A percentile compares a stretch with the other conserved stretches of the same genome.
These are phyloP conservation scores for Orbilia quercus DNA, from an alignment of 2,329 filamentous ascomycete species.

Conservation along the genomic window DNA sequence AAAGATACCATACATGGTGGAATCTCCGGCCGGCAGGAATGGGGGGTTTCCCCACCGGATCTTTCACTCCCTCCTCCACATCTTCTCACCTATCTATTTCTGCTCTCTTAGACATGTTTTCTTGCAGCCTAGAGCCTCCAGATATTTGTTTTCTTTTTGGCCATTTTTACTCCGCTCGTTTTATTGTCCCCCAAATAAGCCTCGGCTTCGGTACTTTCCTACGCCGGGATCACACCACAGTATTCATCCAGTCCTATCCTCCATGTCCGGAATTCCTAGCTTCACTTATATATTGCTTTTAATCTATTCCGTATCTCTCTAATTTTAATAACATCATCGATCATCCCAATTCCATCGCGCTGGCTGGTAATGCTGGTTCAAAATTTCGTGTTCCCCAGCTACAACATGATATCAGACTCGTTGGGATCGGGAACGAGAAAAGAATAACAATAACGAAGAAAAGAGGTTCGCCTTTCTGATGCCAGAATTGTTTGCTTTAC, in stretches of 20 bases:
- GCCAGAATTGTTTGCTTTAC: background rate
- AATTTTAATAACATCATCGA: constrained; percentile 15
- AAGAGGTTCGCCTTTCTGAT: background rate
- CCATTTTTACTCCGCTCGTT: constrained; percentile 39
- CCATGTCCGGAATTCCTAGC: too few relatives aligned
- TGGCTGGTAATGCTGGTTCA: background rate
- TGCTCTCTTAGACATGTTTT: constrained; percentile 15
- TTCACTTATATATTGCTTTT: constrained; percentile 21
- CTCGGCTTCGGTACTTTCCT: constrained; percentile 40
- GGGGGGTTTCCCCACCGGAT: background rate
- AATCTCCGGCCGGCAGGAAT: background rate
- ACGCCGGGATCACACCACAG: constrained; percentile 16
- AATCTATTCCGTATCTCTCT: constrained; percentile 40
- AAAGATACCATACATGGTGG: background rate
- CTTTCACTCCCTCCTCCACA: too few relatives aligned
- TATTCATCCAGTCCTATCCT: too few relatives aligned
- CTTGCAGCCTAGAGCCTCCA: constrained; percentile 50
- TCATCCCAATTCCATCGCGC: too few relatives aligned
- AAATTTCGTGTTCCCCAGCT: constrained; percentile 1
- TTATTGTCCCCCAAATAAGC: constrained; percentile 35
- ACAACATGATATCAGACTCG: constrained; percentile 1
- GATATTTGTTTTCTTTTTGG: background rate
- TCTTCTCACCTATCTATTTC: background rate
- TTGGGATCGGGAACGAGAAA: background rate
- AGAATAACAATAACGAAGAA: background rate